Base-by-base conservation (phyloP, 306 rosid species). In the Vigna angularis region DNA sequence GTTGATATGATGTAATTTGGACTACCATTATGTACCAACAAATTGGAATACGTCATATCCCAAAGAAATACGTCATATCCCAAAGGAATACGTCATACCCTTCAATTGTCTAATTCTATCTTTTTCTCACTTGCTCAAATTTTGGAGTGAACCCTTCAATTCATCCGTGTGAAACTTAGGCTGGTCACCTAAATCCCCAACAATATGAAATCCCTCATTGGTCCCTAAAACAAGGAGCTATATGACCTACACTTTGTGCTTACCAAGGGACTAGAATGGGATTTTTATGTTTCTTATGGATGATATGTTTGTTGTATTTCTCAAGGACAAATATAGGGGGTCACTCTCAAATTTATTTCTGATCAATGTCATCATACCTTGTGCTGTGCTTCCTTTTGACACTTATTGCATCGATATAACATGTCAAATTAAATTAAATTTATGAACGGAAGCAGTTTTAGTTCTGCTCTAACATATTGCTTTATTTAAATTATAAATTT, bases 391-490 rank as follows among this genome's bases (percentile, higher is more conserved):
- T 22, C 45, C 11, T 34, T 24, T 58, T 24, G 30, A 28, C 7
- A 73, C 58, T 42, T 57, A 26, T 74, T 73, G 45, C 78, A 24
- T n/a, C 50, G 16, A 16, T 70, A 40, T 32, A 10, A 4, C 51
- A 32, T 7, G 9, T 20, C 7, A 49, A n/a, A 14, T 28, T 28
- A 34, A 28, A 47, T 75, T 81, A 42, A 48, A 61, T 11, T 45
- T 45, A 51, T 15, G 42, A 56, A 45, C 74, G 44, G 30, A 15
- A 4, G 16, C 17, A 49, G 52, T 16, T 49, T 36, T 45, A 30
- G 14, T 72, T 66, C 73, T 66, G 24, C 47, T 55, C 68, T 52
- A 52, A 50, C 50, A 34, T 80, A 69, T 66, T 84, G 34, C n/a
- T 66, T 68, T 42, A 42, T 66, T 68, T 42, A 42, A 44, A 49